phyloP scores from a whole-genome alignment of 139 green algal species.

The Chlorella sp. region DNA sequence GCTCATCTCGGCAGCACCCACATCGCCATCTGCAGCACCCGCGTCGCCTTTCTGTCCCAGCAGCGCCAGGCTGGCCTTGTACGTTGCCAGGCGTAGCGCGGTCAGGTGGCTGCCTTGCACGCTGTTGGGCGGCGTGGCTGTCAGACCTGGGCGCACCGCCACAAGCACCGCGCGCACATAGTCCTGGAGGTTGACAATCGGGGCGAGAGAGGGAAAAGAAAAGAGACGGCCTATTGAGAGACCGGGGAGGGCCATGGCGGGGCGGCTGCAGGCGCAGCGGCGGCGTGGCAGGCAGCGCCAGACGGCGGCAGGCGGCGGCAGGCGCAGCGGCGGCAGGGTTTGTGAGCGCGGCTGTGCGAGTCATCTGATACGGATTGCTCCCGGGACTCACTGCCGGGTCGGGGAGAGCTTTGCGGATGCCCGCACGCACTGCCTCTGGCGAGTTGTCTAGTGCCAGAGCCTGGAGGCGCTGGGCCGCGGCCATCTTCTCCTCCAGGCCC shows the following conservation, averaged over 20 bases:
- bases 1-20: neutral
- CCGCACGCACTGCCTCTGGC: neutral
- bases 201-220: neutral
- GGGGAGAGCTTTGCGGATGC: neutral
- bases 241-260: no score
- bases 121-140: neutral
- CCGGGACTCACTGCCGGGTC: neutral
- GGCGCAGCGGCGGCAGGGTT: neutral
- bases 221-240: neutral
- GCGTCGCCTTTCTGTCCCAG: neutral
- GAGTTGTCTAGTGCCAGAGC: neutral
- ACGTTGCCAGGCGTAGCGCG: neutral
- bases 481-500: neutral
- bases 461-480: neutral
- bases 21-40: neutral
- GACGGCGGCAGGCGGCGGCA: conserved; percentile 1
- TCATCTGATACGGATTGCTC: no score
- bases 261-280: neutral
- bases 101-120: neutral
- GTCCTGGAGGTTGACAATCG: neutral
- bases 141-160: neutral
- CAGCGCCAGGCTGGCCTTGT: neutral
- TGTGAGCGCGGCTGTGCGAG: neutral
- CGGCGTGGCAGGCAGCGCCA: neutral
- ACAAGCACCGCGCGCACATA: conserved; percentile 9